These are phyloP conservation scores for Scedosporium minutisporum DNA, from an alignment of 2,329 filamentous ascomycete species.

Conservation along the genomic window DNA sequence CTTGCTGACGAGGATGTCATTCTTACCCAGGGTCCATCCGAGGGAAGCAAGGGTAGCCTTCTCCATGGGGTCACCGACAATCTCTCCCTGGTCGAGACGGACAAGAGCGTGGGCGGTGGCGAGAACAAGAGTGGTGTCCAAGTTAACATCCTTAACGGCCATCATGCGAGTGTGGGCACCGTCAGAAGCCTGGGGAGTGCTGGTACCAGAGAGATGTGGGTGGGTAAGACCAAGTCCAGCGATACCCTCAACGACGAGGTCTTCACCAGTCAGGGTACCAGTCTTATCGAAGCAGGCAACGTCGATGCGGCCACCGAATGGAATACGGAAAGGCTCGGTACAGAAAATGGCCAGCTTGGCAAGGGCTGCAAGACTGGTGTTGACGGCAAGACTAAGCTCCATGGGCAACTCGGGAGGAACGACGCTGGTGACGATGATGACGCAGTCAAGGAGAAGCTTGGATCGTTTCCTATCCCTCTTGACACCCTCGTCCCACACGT, in stretches of 20 bases:
- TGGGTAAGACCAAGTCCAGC: slow-evolving; percentile 74
- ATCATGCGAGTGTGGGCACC: slow-evolving; percentile 76
- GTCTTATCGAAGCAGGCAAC: slow-evolving; percentile 99
- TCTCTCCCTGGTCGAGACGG: slow-evolving; percentile 90
- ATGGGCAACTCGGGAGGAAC: slow-evolving; percentile 97
- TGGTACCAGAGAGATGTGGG: slow-evolving; percentile 36
- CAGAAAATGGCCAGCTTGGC: slow-evolving; percentile 97
- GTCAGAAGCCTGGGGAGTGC: slow-evolving; percentile 59
- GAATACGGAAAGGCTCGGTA: slow-evolving; percentile 96
- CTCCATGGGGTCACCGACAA: slow-evolving; percentile 98
- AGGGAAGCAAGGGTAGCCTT: slow-evolving; percentile 86
- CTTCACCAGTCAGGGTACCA: slow-evolving; percentile 90
- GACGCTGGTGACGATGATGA: slow-evolving; percentile 95
- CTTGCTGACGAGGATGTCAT: slow-evolving; percentile 73
- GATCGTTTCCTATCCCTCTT: slow-evolving; percentile 90
- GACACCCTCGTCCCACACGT: slow-evolving; percentile 97
- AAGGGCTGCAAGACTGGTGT: slow-evolving; percentile 88
- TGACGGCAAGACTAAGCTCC: slow-evolving; percentile 95
- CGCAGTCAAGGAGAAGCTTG: slow-evolving; percentile 91
- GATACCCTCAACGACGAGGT: slow-evolving; percentile 93
- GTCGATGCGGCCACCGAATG: slow-evolving; percentile 89
- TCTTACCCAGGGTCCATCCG: slow-evolving; percentile 85
- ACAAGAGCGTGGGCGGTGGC: slow-evolving; percentile 93
- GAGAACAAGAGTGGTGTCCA: slow-evolving; percentile 85
- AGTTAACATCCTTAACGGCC: slow-evolving; percentile 56